These are phyloP conservation scores for Trametes sanguinea DNA, from an alignment of 768 basidiomycete genomes.

Conservation along the genomic window DNA sequence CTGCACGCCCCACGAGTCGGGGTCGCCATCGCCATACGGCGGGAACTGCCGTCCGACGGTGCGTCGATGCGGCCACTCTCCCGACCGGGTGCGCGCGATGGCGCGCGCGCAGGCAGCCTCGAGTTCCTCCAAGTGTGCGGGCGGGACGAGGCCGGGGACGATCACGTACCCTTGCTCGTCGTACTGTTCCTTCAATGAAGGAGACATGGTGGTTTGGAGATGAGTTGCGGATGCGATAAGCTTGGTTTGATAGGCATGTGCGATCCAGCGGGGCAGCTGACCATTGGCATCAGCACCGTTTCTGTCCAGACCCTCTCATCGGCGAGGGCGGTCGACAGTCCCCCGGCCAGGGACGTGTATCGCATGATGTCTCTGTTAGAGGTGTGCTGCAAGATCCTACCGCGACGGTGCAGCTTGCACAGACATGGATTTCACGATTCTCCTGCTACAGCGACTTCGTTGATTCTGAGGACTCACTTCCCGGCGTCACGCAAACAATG, in stretches of 20 bases:
- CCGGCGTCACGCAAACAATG: too few relatives aligned
- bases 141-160: constrained; percentile 54
- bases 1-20: constrained; percentile 81
- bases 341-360: too few relatives aligned
- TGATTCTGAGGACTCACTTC: too few relatives aligned
- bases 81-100: constrained; percentile 54
- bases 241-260: background rate
- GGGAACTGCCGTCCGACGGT: constrained; percentile 81
- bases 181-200: constrained; percentile 49
- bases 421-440: too few relatives aligned
- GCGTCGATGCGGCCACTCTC: constrained; percentile 65
- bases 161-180: constrained; percentile 68
- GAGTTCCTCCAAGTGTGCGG: constrained; percentile 42
- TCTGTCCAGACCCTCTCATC: too few relatives aligned
- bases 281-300: background rate
- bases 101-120: constrained; percentile 52
- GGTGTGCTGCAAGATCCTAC: too few relatives aligned
- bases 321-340: too few relatives aligned
- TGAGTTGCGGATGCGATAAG: background rate
- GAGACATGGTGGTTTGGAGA: constrained; percentile 9
- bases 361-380: too few relatives aligned
- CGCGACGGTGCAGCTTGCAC: too few relatives aligned
- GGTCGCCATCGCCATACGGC: constrained; percentile 57
- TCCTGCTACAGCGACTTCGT: too few relatives aligned
- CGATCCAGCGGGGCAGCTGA: constrained; percentile 4